phyloP scores from a whole-genome alignment of 768 basidiomycete genomes.

The Tylopilus intermedius region DNA sequence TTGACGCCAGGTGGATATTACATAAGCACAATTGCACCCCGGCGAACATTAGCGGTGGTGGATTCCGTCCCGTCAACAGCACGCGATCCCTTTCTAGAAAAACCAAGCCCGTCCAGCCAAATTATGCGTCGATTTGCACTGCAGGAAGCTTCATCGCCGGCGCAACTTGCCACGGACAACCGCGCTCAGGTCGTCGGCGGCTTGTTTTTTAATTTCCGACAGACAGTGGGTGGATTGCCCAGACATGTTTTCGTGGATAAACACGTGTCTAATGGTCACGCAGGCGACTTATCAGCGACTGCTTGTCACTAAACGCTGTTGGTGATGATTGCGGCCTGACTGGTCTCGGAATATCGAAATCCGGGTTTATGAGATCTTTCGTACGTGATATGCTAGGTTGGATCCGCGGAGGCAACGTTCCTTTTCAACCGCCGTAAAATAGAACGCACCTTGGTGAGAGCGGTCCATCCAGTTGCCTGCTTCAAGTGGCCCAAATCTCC shows the following conservation, averaged over 20 bases:
- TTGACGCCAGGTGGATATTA: background rate
- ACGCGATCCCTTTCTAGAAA: background rate
- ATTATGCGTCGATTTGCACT: background rate
- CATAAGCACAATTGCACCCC: background rate
- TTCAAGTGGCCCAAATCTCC: slow-evolving; percentile 5
- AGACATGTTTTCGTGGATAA: background rate
- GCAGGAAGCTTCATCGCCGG: background rate
- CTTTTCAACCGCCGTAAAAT: slow-evolving; percentile 5
- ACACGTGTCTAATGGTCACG: slow-evolving; percentile 6
- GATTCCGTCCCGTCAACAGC: background rate
- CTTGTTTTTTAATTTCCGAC: slow-evolving; percentile 24
- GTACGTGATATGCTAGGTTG: background rate
- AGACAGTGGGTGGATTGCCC: slow-evolving; percentile 9
- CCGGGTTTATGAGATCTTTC: slow-evolving; percentile 1
- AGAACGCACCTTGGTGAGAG: slow-evolving; percentile 4
- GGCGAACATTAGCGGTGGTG: background rate
- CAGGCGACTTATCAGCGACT: background rate
- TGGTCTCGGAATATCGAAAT: background rate
- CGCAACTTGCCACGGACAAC: background rate
- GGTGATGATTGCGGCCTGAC: slow-evolving; percentile 1
- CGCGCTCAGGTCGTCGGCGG: slow-evolving; percentile 11
- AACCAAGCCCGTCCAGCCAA: background rate
- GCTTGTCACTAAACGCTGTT: background rate
- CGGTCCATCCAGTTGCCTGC: slow-evolving; percentile 12
- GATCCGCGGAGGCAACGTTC: slow-evolving; percentile 1